phyloP scores from a whole-genome alignment of 2,329 filamentous ascomycete species.

The Stemphylium beticola region DNA sequence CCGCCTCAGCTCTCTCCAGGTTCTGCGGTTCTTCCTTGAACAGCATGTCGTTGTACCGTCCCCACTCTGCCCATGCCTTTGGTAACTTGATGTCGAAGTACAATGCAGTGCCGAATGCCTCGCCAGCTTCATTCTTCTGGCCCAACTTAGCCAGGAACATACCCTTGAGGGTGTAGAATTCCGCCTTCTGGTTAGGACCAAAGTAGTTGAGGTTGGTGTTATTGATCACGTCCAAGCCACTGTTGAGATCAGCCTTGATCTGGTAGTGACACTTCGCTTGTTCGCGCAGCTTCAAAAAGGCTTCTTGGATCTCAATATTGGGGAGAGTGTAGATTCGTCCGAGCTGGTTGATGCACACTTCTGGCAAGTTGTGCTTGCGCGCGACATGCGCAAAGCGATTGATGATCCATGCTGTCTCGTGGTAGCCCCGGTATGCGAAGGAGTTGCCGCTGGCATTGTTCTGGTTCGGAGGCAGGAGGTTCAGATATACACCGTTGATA shows the following conservation, averaged over 20 bases:
- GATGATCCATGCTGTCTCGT: constrained; percentile 99
- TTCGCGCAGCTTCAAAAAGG: constrained; percentile 96
- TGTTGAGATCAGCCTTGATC: constrained; percentile 89
- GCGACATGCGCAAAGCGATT: constrained; percentile 98
- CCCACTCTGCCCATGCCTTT: constrained; percentile 99
- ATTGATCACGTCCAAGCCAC: constrained; percentile 96
- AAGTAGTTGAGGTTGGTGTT: constrained; percentile 99
- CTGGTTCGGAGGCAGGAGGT: constrained; percentile 78
- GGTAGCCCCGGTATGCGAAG: constrained; percentile 95
- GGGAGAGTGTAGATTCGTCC: constrained; percentile 98
- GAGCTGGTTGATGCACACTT: constrained; percentile 96
- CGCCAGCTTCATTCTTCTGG: constrained; percentile 88
- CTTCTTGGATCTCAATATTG: constrained; percentile 99
- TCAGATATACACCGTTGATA: constrained; percentile 93
- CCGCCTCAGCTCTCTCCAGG: constrained; percentile 83
- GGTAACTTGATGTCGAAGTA: constrained; percentile 95
- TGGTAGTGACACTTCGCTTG: constrained; percentile 99
- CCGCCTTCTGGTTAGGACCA: constrained; percentile 91
- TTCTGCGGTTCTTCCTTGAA: constrained; percentile 91
- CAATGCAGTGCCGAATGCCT: constrained; percentile 90
- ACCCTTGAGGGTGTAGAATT: constrained; percentile 98
- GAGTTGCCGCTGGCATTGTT: constrained; percentile 83
- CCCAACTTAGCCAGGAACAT: constrained; percentile 98
- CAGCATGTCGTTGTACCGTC: constrained; percentile 93
- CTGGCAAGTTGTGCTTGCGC: constrained; percentile 92